Evolutionary conservation across 164 flowering plant species (phyloP).

Genomic region (Annona cherimola): DNA sequence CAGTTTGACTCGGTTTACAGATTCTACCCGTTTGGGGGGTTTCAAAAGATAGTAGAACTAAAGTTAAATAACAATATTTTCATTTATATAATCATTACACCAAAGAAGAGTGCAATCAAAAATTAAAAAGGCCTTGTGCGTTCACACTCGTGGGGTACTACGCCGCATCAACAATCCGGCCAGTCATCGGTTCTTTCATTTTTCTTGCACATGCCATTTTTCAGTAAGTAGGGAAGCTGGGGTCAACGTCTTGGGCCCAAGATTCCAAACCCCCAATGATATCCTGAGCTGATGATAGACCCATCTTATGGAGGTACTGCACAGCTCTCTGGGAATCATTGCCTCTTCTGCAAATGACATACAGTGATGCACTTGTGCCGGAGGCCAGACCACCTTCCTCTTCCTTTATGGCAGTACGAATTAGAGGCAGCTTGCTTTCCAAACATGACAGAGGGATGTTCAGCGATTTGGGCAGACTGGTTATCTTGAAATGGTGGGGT

Average conservation of each 20-base stretch:
- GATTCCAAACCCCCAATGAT: slow-evolving; percentile 82
- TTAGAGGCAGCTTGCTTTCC: slow-evolving; percentile 46
- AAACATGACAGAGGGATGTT: slow-evolving; percentile 68
- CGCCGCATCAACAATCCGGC: no score
- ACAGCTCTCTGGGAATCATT: slow-evolving; percentile 97
- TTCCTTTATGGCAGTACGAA: slow-evolving; percentile 44
- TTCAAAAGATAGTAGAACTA: no score
- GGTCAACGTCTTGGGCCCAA: slow-evolving; percentile 83
- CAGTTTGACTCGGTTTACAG: no score
- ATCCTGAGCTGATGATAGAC: slow-evolving; percentile 65
- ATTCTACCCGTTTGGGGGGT: no score
- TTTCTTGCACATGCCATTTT: not conserved
- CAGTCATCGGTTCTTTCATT: not conserved
- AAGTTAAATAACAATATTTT: no score
- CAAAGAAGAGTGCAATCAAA: no score
- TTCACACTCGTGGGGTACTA: no score
- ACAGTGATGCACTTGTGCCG: slow-evolving; percentile 37
- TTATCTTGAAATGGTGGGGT: slow-evolving; percentile 75
- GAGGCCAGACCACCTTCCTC: slow-evolving; percentile 22
- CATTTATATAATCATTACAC: no score
- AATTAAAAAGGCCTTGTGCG: no score
- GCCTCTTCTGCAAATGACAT: slow-evolving; percentile 85
- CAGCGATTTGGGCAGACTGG: slow-evolving; percentile 69
- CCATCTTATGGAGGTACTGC: slow-evolving; percentile 56
- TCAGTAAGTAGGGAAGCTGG: slow-evolving; percentile 68